These are phyloP conservation scores for Pestalotiopsis sp. DNA, from an alignment of 2,329 filamentous ascomycete genomes.

Conservation along the genomic window DNA sequence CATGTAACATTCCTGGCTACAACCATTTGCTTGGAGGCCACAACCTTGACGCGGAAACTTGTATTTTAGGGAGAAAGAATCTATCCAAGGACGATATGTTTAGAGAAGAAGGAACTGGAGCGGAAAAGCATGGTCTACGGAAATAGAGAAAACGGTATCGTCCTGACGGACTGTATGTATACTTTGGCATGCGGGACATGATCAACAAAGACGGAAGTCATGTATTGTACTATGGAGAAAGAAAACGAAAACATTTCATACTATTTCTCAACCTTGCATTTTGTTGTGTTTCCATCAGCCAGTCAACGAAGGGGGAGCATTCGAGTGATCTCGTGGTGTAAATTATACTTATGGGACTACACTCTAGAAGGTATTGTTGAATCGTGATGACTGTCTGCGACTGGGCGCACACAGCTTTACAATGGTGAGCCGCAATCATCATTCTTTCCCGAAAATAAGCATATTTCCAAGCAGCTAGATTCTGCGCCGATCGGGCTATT, in stretches of 20 bases:
- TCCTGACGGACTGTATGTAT: background rate
- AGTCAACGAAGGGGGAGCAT: no score
- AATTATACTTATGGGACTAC: no score
- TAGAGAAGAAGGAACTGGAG: background rate
- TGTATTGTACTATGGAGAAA: background rate
- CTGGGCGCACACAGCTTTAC: no score
- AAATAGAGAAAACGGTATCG: background rate
- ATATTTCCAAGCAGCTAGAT: no score
- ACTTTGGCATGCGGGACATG: background rate
- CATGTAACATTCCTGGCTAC: background rate
- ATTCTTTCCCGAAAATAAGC: no score
- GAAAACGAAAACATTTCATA: background rate
- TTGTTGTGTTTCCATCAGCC: no score
- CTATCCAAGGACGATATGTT: no score
- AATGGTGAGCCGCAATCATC: no score
- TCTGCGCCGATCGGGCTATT: no score
- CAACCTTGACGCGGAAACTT: background rate
- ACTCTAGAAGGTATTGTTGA: no score
- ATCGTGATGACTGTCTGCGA: no score
- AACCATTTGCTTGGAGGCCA: background rate
- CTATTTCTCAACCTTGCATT: background rate
- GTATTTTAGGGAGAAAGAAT: background rate
- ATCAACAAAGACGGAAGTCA: background rate
- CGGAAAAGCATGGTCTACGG: background rate
- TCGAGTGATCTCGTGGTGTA: no score